Conservation (phyloP, 2,329 filamentous ascomycete genomes). For the Ophiocordyceps australis region DNA sequence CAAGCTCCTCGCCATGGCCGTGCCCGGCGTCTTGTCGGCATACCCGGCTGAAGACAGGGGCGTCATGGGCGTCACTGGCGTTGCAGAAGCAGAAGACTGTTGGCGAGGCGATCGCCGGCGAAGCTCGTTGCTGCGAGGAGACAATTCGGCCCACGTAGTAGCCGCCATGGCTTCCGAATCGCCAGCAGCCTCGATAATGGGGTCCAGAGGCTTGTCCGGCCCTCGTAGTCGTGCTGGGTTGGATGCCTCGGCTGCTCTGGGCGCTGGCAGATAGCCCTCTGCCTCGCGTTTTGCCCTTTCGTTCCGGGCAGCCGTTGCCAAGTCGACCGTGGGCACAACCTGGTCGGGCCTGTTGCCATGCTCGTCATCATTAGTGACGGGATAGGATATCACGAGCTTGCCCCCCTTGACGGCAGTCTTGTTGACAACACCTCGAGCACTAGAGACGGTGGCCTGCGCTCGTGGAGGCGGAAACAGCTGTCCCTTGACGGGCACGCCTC, state of each 20-base stretch:
- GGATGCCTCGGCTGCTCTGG: neutral
- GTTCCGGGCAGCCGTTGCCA: slow-evolving; percentile 26
- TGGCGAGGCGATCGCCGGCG: slow-evolving; percentile 32
- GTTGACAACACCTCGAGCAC: too few species aligned
- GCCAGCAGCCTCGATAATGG: slow-evolving; percentile 1
- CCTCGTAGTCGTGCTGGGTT: too few species aligned
- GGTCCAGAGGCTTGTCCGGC: slow-evolving; percentile 1
- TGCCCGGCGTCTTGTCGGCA: too few species aligned
- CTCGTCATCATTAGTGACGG: slow-evolving; percentile 17
- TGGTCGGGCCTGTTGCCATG: slow-evolving; percentile 10
- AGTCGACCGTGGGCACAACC: slow-evolving; percentile 28
- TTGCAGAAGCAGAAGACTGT: slow-evolving; percentile 3
- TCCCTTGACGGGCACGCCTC: slow-evolving; percentile 4
- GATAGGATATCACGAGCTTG: slow-evolving; percentile 29
- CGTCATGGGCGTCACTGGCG: neutral
- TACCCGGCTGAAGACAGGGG: neutral
- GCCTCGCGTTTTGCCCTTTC: slow-evolving; percentile 21
- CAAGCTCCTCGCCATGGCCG: neutral
- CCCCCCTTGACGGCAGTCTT: slow-evolving; percentile 11
- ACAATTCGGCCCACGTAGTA: slow-evolving; percentile 29
- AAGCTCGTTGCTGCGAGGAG: slow-evolving; percentile 29
- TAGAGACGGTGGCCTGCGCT: too few species aligned
- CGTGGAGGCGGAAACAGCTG: too few species aligned
- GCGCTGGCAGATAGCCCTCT: slow-evolving; percentile 16
- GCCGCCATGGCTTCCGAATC: slow-evolving; percentile 12